These are phyloP conservation scores for Pseudomassariella vexata DNA, from an alignment of 2,329 filamentous ascomycete genomes.

Conservation along the genomic window DNA sequence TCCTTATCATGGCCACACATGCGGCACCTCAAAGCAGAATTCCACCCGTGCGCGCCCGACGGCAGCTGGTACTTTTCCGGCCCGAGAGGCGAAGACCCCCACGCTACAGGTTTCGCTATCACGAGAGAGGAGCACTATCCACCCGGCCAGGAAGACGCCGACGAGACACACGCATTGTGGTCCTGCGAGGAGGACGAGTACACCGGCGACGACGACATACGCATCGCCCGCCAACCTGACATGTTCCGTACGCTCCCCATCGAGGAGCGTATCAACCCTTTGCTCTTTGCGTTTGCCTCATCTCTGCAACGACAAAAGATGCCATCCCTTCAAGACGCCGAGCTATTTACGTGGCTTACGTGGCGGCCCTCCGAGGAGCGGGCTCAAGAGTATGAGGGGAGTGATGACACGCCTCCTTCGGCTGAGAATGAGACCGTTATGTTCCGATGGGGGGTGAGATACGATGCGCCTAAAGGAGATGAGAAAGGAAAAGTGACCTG, in stretches of 20 bases:
- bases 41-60: slow-evolving; percentile 13
- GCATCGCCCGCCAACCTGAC: slow-evolving; percentile 7
- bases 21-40: slow-evolving; percentile 13
- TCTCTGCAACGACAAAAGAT: slow-evolving; percentile 9
- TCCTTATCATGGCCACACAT: slow-evolving; percentile 10
- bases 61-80: slow-evolving; percentile 16
- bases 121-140: slow-evolving; percentile 14
- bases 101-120: slow-evolving; percentile 12
- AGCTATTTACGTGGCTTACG: slow-evolving; percentile 11
- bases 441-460: slow-evolving; percentile 13
- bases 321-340: slow-evolving; percentile 10
- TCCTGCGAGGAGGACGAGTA: slow-evolving; percentile 6
- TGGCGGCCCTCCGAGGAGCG: slow-evolving; percentile 12
- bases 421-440: slow-evolving; percentile 6
- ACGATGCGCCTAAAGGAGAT: slow-evolving; percentile 9
- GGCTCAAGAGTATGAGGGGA: slow-evolving; percentile 10
- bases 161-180: slow-evolving; percentile 11
- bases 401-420: slow-evolving; percentile 7
- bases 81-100: slow-evolving; percentile 12
- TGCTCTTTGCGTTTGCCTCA: slow-evolving; percentile 11
- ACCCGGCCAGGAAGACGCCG: slow-evolving; percentile 10
- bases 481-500: slow-evolving; percentile 9
- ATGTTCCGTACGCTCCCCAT: slow-evolving; percentile 12
- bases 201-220: neutral
- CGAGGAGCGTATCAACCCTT: slow-evolving; percentile 9